Conservation (phyloP, 192 early-diverging fungal species). For the Entophlyctis luteolus region DNA sequence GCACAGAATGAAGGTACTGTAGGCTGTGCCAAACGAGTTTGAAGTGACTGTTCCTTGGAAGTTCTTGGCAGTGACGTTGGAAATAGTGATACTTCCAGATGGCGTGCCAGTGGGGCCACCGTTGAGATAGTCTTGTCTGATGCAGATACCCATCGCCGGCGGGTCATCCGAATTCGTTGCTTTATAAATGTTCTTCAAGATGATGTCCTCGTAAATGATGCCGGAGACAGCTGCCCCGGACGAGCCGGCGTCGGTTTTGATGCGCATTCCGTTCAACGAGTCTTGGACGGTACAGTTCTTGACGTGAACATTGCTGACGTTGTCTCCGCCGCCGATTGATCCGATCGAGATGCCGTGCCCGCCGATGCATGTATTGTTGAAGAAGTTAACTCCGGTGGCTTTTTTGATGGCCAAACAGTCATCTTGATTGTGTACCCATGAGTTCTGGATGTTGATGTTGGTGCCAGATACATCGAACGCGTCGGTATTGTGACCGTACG, state of each 20-base stretch:
- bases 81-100: constrained; percentile 36
- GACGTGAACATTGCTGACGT: constrained; percentile 40
- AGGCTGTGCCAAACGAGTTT: too few relatives aligned
- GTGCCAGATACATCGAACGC: constrained; percentile 20
- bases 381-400: constrained; percentile 47
- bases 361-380: too few relatives aligned
- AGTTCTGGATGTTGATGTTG: constrained; percentile 32
- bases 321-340: constrained; percentile 24
- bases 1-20: neutral
- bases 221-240: constrained; percentile 36
- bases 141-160: constrained; percentile 42
- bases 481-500: constrained; percentile 26
- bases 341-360: constrained; percentile 34
- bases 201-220: constrained; percentile 43
- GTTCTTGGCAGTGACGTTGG: constrained; percentile 22
- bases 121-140: constrained; percentile 48
- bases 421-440: constrained; percentile 38
- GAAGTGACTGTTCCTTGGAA: constrained; percentile 2
- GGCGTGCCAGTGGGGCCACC: too few relatives aligned
- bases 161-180: too few relatives aligned
- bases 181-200: constrained; percentile 28
- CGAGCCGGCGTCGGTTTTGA: constrained; percentile 46
- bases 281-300: constrained; percentile 26
- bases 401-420: too few relatives aligned
- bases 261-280: constrained; percentile 34